These are phyloP conservation scores for Globisporangium iwayamae DNA, from an alignment of 352 stramenopile genomes.

Conservation along the genomic window DNA sequence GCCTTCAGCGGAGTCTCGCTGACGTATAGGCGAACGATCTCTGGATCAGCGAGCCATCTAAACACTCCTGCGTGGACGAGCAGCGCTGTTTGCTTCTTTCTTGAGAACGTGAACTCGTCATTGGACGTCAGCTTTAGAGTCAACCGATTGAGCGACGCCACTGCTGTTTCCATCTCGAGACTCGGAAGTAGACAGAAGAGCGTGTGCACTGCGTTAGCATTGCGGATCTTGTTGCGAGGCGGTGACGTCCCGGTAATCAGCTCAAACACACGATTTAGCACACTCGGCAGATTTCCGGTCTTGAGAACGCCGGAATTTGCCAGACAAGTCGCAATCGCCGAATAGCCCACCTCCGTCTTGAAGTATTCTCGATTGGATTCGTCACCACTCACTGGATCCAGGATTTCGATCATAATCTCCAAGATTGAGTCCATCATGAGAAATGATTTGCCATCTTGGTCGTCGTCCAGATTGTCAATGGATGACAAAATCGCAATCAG, in stretches of 20 bases:
- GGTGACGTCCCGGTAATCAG: conserved; percentile 41
- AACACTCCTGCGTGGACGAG: conserved; percentile 56
- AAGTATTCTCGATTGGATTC: conserved; percentile 38
- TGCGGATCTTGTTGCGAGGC: conserved; percentile 49
- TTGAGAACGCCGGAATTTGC: conserved; percentile 44
- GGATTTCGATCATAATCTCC: conserved; percentile 38
- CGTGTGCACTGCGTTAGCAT: conserved; percentile 49
- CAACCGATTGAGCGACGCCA: conserved; percentile 33
- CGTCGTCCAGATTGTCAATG: conserved; percentile 25
- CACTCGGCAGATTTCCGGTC: conserved; percentile 25
- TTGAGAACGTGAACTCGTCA: conserved; percentile 39
- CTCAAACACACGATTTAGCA: conserved; percentile 55
- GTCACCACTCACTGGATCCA: conserved; percentile 31
- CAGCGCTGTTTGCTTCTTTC: conserved; percentile 39
- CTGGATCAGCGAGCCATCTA: conserved; percentile 44
- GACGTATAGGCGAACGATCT: conserved; percentile 34
- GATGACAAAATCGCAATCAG: conserved; percentile 60
- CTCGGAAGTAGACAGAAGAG: conserved; percentile 47
- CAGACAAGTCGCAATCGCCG: conserved; percentile 54
- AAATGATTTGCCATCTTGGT: conserved; percentile 21
- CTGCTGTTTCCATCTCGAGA: conserved; percentile 25
- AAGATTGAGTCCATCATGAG: conserved; percentile 52
- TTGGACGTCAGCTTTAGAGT: conserved; percentile 43
- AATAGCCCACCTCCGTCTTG: conserved; percentile 35
- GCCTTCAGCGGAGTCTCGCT: conserved; percentile 31